Evolutionary conservation across 352 stramenopile genomes (phyloP).

Genomic region (Peronosclerospora sorghi): DNA sequence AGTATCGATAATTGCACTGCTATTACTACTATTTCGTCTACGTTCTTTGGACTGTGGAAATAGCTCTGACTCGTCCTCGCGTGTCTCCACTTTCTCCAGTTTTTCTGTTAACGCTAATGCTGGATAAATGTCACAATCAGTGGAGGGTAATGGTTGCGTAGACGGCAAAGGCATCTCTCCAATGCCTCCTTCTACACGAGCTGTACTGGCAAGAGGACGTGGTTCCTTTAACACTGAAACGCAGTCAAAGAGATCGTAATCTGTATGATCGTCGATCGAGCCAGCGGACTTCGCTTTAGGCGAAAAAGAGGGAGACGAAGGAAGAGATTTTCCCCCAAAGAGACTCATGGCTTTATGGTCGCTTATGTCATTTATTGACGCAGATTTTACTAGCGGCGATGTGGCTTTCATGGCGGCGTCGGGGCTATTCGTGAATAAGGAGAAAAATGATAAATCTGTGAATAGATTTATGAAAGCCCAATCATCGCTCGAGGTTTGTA

Average conservation of each 20-base stretch:
- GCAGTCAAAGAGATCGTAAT: conserved; percentile 24
- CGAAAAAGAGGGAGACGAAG: conserved; percentile 4
- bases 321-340: conserved; percentile 5
- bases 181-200: conserved; percentile 17
- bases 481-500: too few relatives aligned
- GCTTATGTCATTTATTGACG: conserved; percentile 11
- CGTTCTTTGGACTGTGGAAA: conserved; percentile 15
- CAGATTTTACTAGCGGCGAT: conserved; percentile 9
- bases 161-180: conserved; percentile 15
- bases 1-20: conserved; percentile 5
- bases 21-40: conserved; percentile 9
- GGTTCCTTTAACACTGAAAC: conserved; percentile 4
- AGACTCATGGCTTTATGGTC: conserved; percentile 16
- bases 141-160: conserved; percentile 12
- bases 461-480: too few relatives aligned
- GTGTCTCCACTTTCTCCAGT: neutral
- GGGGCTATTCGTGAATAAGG: too few relatives aligned
- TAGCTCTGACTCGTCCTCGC: conserved; percentile 16
- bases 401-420: neutral
- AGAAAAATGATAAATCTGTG: too few relatives aligned
- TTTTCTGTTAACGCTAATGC: conserved; percentile 12
- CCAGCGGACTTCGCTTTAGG: conserved; percentile 14
- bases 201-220: conserved; percentile 17
- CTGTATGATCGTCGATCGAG: conserved; percentile 18
- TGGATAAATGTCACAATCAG: conserved; percentile 35